These are phyloP conservation scores for Coprinopsis strossmayeri DNA, from an alignment of 768 basidiomycete genomes.

Conservation along the genomic window DNA sequence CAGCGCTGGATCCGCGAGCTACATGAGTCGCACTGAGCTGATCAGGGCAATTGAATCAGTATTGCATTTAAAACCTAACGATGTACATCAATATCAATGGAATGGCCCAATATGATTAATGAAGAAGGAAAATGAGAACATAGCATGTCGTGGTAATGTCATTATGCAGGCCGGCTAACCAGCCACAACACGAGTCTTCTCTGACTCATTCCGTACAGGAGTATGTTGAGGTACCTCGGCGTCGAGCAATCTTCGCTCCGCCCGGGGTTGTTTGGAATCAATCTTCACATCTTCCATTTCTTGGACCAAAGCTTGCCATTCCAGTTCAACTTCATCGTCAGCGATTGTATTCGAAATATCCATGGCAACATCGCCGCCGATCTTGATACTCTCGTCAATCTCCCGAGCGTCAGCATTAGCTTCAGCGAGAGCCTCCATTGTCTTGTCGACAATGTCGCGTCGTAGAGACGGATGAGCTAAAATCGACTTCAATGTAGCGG, in stretches of 20 bases:
- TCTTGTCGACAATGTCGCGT: conserved; percentile 73
- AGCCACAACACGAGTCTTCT: background rate
- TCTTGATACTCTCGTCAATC: conserved; percentile 68
- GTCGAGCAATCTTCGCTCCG: background rate
- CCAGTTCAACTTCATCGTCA: conserved; percentile 51
- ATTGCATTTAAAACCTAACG: no score
- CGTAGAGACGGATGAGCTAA: conserved; percentile 77
- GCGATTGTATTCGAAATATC: conserved; percentile 41
- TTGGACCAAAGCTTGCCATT: conserved; percentile 48
- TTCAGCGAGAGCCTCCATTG: conserved; percentile 82
- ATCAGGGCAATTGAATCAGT: no score
- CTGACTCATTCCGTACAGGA: background rate
- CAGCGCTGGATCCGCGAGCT: background rate
- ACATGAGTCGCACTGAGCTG: no score
- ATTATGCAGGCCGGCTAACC: no score
- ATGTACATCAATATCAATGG: no score
- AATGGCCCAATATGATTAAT: no score
- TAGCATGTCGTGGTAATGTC: background rate
- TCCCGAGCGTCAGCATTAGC: conserved; percentile 79
- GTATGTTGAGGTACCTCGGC: background rate
- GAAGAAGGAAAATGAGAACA: no score
- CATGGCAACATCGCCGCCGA: conserved; percentile 58
- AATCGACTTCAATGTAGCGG: conserved; percentile 66
- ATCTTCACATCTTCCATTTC: conserved; percentile 22
- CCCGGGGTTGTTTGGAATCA: background rate